Percentiles rank a stretch among this genome's conserved stretches.
phyloP scores from a whole-genome alignment of 2,329 filamentous ascomycete species.

The Xylariaceae sp. region DNA sequence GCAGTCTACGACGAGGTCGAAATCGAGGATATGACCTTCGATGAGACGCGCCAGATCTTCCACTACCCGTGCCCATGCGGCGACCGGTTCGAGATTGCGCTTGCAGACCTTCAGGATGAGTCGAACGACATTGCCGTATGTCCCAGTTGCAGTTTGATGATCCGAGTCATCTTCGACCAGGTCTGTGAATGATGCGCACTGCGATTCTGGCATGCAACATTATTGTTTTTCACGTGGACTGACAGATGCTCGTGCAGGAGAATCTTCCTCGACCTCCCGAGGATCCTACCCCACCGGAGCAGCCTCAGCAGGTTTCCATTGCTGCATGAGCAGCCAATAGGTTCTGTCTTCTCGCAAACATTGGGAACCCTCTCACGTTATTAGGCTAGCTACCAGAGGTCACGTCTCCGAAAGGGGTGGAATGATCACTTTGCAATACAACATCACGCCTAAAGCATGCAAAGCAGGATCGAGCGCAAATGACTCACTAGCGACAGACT shows the following conservation, averaged over 20 bases:
- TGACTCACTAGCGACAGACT: not conserved
- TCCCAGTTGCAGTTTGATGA: constrained; percentile 95
- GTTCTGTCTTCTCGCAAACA: not conserved
- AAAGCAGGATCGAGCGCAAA: not conserved
- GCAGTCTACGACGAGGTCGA: constrained; percentile 96
- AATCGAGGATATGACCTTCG: constrained; percentile 97
- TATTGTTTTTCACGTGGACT: constrained; percentile 3
- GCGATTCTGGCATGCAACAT: not conserved
- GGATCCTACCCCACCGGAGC: constrained; percentile 22
- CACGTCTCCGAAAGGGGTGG: not conserved
- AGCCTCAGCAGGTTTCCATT: constrained; percentile 29
- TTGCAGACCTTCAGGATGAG: constrained; percentile 79
- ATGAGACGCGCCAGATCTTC: constrained; percentile 77
- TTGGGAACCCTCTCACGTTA: not conserved
- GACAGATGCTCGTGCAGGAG: constrained; percentile 22
- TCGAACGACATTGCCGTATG: constrained; percentile 89
- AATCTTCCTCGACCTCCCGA: constrained; percentile 30
- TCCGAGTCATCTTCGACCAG: constrained; percentile 84
- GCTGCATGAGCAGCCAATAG: constrained; percentile 24
- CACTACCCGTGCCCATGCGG: constrained; percentile 96
- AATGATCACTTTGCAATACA: not conserved
- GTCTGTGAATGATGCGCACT: constrained; percentile 43
- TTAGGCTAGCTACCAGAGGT: not conserved
- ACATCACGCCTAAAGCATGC: not conserved
- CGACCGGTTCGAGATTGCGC: constrained; percentile 87